A percentile compares a stretch with the other conserved stretches of the same genome.
Evolutionary conservation across 2,329 filamentous ascomycete genomes (phyloP).

Genomic region (Dactylella cylindrospora): DNA sequence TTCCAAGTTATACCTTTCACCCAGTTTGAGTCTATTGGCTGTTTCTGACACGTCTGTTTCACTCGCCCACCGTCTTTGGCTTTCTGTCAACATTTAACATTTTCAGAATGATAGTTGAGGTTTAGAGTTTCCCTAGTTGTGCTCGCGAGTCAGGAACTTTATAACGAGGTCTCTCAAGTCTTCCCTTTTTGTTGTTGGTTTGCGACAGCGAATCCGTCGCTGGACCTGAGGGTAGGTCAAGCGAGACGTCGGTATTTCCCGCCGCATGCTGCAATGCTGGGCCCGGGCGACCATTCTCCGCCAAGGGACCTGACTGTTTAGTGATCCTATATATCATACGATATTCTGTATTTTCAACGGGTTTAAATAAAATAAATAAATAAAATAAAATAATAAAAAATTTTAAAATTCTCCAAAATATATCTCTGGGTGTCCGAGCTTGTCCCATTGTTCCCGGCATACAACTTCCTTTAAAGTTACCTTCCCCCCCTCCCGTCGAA

Average conservation of each 20-base stretch:
- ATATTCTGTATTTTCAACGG: too few species aligned
- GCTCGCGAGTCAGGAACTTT: constrained; percentile 43
- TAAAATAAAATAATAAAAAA: too few species aligned
- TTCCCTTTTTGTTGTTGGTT: constrained; percentile 12
- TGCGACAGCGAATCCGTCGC: constrained; percentile 27
- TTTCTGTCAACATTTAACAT: background rate
- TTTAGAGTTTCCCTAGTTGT: constrained; percentile 28
- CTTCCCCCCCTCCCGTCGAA: too few species aligned
- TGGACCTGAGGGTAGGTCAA: constrained; percentile 36
- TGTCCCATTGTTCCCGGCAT: background rate
- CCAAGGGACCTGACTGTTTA: background rate
- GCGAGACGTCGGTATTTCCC: constrained; percentile 42
- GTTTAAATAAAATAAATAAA: too few species aligned
- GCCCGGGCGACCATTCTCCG: background rate
- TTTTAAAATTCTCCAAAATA: background rate
- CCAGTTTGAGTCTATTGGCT: constrained; percentile 18
- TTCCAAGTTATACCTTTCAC: background rate
- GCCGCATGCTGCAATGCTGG: constrained; percentile 11
- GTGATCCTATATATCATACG: too few species aligned
- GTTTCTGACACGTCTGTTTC: constrained; percentile 43
- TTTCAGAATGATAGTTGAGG: too few species aligned
- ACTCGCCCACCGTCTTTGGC: constrained; percentile 23
- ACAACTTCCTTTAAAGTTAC: constrained; percentile 11
- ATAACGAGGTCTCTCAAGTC: constrained; percentile 18
- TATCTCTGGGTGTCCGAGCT: background rate